Evolutionary conservation across 2,329 filamentous ascomycete genomes (phyloP).

Genomic region (Aspergillus hiratsukae): DNA sequence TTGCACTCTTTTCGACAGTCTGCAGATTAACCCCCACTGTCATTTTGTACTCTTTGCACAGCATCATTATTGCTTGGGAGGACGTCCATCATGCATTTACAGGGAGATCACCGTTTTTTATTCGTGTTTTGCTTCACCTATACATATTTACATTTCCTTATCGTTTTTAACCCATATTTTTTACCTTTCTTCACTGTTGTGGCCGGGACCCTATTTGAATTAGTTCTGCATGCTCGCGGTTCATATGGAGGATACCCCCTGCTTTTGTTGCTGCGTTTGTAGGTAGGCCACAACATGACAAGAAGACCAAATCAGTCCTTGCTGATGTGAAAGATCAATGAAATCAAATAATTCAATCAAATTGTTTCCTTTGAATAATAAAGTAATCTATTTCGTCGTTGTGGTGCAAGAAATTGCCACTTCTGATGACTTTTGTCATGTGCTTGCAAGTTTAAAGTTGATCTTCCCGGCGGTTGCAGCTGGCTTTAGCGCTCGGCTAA

Average conservation of each 20-base stretch:
- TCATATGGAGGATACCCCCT: conserved; percentile 30
- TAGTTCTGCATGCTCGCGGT: conserved; percentile 27
- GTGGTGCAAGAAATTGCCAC: background rate
- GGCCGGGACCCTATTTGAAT: conserved; percentile 15
- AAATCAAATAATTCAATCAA: background rate
- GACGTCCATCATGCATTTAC: conserved; percentile 25
- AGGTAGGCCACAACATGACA: background rate
- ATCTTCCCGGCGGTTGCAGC: background rate
- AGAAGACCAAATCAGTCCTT: background rate
- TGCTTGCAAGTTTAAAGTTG: background rate
- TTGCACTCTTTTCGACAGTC: conserved; percentile 12
- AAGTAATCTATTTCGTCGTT: background rate
- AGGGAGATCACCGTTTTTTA: conserved; percentile 16
- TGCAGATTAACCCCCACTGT: conserved; percentile 20
- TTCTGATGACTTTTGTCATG: no score
- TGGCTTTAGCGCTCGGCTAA: conserved; percentile 18
- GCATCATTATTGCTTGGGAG: conserved; percentile 12
- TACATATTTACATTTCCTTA: conserved; percentile 14
- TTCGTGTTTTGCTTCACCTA: conserved; percentile 14
- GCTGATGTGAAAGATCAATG: background rate
- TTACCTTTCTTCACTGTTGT: conserved; percentile 14
- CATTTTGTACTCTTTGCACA: conserved; percentile 10
- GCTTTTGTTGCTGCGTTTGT: conserved; percentile 19
- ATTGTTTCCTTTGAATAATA: background rate
- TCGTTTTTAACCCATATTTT: conserved; percentile 9